These are phyloP conservation scores for Pyrenophora seminiperda DNA, from an alignment of 2,329 filamentous ascomycete species.

Conservation along the genomic window DNA sequence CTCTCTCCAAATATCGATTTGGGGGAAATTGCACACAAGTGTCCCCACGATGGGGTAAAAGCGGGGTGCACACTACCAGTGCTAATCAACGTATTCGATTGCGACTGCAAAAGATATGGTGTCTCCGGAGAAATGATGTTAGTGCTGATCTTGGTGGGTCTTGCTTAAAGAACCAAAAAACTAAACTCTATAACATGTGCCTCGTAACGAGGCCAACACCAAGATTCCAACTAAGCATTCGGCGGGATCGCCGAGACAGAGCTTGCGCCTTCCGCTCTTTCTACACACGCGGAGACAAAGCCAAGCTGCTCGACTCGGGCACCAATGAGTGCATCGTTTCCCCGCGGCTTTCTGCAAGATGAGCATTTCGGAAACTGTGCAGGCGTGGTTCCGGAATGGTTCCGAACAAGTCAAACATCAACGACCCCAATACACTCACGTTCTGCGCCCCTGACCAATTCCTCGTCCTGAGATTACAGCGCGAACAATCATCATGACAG, in stretches of 20 bases:
- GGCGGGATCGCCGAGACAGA: not conserved
- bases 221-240: not conserved
- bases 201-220: conserved; percentile 28
- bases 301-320: conserved; percentile 12
- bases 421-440: not conserved
- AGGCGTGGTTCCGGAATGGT: not conserved
- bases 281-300: not conserved
- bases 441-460: conserved; percentile 4
- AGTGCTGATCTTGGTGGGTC: not conserved
- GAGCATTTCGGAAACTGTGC: too few species aligned
- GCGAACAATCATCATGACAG: conserved; percentile 19
- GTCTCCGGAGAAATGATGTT: not conserved
- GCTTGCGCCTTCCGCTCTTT: not conserved
- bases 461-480: not conserved
- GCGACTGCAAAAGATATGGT: too few species aligned
- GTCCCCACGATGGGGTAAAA: conserved; percentile 15
- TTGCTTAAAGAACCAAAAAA: not conserved
- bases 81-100: too few species aligned
- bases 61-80: conserved; percentile 11
- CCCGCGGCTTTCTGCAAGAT: conserved; percentile 2
- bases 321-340: conserved; percentile 9
- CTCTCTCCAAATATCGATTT: too few species aligned
- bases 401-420: not conserved
- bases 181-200: not conserved
- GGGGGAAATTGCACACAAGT: too few species aligned